Conservation (phyloP, 78 protist species). For the Anaeramoeba ignava region DNA sequence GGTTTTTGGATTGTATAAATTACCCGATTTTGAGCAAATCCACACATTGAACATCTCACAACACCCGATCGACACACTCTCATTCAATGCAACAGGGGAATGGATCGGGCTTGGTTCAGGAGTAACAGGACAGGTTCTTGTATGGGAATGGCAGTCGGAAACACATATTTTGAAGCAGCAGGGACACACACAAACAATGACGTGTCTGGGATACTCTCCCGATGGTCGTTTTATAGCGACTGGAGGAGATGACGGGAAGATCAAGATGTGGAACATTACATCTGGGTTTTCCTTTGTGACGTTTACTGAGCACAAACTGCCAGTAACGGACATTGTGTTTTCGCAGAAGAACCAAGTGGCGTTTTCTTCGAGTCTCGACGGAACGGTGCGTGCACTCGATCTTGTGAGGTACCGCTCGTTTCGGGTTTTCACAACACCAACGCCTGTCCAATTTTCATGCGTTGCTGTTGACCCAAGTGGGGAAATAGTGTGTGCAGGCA, state of each 20-base stretch:
- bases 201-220: slow-evolving; percentile 53
- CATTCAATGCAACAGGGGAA: slow-evolving; percentile 65
- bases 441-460: slow-evolving; percentile 27
- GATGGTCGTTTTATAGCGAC: slow-evolving; percentile 67
- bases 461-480: slow-evolving; percentile 73
- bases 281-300: slow-evolving; percentile 76
- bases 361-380: slow-evolving; percentile 58
- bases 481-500: slow-evolving; percentile 74
- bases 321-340: slow-evolving; percentile 26
- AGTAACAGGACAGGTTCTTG: slow-evolving; percentile 68
- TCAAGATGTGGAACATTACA: slow-evolving; percentile 67
- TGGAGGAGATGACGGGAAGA: slow-evolving; percentile 74
- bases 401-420: slow-evolving; percentile 72
- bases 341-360: slow-evolving; percentile 40
- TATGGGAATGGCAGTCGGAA: slow-evolving; percentile 92
- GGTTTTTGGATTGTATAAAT: slow-evolving; percentile 53
- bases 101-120: slow-evolving; percentile 79
- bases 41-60: slow-evolving; percentile 23
- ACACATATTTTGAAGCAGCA: slow-evolving; percentile 55
- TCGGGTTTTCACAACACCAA: slow-evolving; percentile 51
- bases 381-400: slow-evolving; percentile 83
- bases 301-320: slow-evolving; percentile 71
- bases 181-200: slow-evolving; percentile 53
- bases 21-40: slow-evolving; percentile 24
- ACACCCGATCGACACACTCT: slow-evolving; percentile 23